Evolutionary conservation across 2,329 filamentous ascomycete species (phyloP).

Genomic region (Fusarium udum): DNA sequence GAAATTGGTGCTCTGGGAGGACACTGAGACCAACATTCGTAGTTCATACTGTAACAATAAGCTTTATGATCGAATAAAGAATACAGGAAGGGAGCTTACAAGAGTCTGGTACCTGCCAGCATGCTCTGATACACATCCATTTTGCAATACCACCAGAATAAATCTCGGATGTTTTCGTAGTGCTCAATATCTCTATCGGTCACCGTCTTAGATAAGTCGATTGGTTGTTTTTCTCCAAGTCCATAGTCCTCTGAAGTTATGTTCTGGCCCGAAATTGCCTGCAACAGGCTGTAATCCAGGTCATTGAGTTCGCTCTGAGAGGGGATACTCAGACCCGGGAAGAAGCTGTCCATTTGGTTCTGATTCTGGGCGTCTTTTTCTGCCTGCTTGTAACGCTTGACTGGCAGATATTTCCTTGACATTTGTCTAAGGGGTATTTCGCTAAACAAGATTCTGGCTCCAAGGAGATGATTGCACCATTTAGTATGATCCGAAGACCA

Average conservation of each 20-base stretch:
- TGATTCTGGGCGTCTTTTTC: slow-evolving; percentile 50
- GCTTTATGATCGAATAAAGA: background rate
- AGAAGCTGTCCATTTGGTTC: slow-evolving; percentile 44
- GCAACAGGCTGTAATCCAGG: slow-evolving; percentile 55
- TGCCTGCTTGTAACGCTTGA: slow-evolving; percentile 59
- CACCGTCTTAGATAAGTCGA: slow-evolving; percentile 38
- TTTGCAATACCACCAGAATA: slow-evolving; percentile 97
- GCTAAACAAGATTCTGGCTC: slow-evolving; percentile 81
- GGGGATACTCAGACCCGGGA: slow-evolving; percentile 37
- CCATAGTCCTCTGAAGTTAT: slow-evolving; percentile 53
- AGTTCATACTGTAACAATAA: slow-evolving; percentile 72
- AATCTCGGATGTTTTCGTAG: slow-evolving; percentile 83
- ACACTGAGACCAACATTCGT: slow-evolving; percentile 83
- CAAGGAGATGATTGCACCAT: slow-evolving; percentile 92
- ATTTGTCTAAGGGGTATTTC: slow-evolving; percentile 83
- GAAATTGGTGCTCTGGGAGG: slow-evolving; percentile 85
- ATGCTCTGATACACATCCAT: slow-evolving; percentile 94
- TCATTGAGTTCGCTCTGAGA: slow-evolving; percentile 46
- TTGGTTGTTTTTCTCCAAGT: slow-evolving; percentile 43
- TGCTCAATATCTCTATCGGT: slow-evolving; percentile 76
- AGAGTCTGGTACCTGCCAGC: slow-evolving; percentile 82
- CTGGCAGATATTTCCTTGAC: slow-evolving; percentile 73
- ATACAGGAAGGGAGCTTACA: slow-evolving; percentile 69
- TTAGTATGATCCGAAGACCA: slow-evolving; percentile 94
- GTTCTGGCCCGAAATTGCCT: slow-evolving; percentile 52